These are phyloP conservation scores for Talaromyces sp. DNA, from an alignment of 2,329 filamentous ascomycete genomes.

Conservation along the genomic window DNA sequence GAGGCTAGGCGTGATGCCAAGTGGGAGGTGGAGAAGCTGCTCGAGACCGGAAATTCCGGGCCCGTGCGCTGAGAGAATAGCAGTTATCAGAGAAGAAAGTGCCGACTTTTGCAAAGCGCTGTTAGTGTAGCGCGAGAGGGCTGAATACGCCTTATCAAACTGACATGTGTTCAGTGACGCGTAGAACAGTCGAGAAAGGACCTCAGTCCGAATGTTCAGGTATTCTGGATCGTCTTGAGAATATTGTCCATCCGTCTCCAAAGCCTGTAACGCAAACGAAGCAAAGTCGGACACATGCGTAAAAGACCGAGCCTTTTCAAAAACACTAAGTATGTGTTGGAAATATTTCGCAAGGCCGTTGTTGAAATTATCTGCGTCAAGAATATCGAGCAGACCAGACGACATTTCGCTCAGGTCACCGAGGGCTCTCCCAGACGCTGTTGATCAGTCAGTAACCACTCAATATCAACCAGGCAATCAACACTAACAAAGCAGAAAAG, in stretches of 20 bases:
- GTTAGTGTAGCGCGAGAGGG: slow-evolving; percentile 68
- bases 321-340: slow-evolving; percentile 76
- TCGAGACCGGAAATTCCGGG: slow-evolving; percentile 44
- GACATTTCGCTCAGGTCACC: slow-evolving; percentile 43
- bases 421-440: slow-evolving; percentile 39
- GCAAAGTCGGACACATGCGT: slow-evolving; percentile 82
- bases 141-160: slow-evolving; percentile 77
- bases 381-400: slow-evolving; percentile 64
- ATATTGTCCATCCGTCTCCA: slow-evolving; percentile 28
- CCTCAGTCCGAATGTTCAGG: slow-evolving; percentile 54
- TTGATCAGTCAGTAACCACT: slow-evolving; percentile 1
- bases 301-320: slow-evolving; percentile 70
- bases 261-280: slow-evolving; percentile 64
- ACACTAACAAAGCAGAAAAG: slow-evolving; percentile 71
- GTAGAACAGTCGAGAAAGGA: slow-evolving; percentile 78
- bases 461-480: neutral
- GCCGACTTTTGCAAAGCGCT: slow-evolving; percentile 65
- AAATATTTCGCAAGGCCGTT: slow-evolving; percentile 79
- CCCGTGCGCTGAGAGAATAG: slow-evolving; percentile 35
- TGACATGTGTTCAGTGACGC: slow-evolving; percentile 72
- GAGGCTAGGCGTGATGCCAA: slow-evolving; percentile 58
- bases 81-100: slow-evolving; percentile 60
- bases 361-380: slow-evolving; percentile 63
- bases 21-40: slow-evolving; percentile 67
- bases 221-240: slow-evolving; percentile 31